phyloP scores from a whole-genome alignment of 345 rosid genomes.

The Gossypium herbaceum region DNA sequence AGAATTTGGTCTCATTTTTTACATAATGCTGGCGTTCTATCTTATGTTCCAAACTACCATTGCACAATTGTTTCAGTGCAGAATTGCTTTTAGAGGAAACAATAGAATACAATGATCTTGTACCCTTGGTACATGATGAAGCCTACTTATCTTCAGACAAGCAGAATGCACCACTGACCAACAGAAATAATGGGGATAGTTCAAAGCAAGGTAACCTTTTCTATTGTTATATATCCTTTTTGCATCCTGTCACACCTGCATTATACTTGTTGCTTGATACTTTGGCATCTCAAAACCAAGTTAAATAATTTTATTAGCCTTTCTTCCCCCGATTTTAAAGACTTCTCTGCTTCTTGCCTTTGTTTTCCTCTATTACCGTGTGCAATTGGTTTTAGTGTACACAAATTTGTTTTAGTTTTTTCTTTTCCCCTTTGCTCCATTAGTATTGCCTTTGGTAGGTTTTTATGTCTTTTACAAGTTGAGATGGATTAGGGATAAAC shows the following conservation, averaged over 20 bases:
- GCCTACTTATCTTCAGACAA: constrained; percentile 22
- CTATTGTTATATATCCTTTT: not conserved
- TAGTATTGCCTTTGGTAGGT: not conserved
- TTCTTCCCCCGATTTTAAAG: not conserved
- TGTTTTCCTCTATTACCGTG: not conserved
- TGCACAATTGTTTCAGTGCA: constrained; percentile 51
- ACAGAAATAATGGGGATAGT: constrained; percentile 30
- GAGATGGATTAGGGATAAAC: not conserved
- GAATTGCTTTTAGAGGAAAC: constrained; percentile 67
- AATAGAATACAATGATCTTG: constrained; percentile 90
- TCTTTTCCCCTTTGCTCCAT: not conserved
- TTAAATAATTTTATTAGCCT: not conserved
- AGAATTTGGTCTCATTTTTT: not conserved
- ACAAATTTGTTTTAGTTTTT: not conserved
- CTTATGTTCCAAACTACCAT: not conserved
- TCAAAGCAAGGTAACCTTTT: constrained; percentile 38
- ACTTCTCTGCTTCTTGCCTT: not conserved
- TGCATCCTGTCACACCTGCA: not conserved
- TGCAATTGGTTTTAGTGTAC: not conserved
- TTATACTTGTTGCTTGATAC: not conserved
- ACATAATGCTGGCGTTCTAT: not conserved
- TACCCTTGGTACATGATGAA: constrained; percentile 39
- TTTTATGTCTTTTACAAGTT: not conserved
- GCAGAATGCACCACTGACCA: constrained; percentile 25
- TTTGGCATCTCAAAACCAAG: not conserved